phyloP scores from a whole-genome alignment of 1,284 basidiomycete species.

The Microbotryomycetes sp. region DNA sequence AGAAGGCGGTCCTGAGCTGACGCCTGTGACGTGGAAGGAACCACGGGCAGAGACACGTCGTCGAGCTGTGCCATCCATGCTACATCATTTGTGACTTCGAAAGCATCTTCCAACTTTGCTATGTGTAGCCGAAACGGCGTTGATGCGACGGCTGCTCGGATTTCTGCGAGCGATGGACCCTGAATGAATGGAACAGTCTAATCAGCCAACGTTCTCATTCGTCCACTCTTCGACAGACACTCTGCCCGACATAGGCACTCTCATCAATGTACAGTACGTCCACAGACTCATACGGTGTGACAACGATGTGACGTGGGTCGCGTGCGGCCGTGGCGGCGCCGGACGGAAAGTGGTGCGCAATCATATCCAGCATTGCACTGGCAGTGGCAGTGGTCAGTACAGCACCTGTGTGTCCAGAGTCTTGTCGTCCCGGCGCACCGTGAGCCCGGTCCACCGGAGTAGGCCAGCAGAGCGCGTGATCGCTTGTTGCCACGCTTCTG shows the following conservation, averaged over 20 bases:
- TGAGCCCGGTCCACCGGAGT: conserved; percentile 3
- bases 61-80: background rate
- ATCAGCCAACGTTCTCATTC: conserved; percentile 1
- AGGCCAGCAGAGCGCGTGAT: background rate
- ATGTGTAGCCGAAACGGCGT: background rate
- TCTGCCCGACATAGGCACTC: conserved; percentile 5
- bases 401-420: background rate
- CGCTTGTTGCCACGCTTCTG: conserved; percentile 1
- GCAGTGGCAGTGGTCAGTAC: background rate
- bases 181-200: conserved; percentile 2
- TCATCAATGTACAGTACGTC: conserved; percentile 22
- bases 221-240: conserved; percentile 4
- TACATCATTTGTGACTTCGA: background rate
- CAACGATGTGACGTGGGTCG: background rate
- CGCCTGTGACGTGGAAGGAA: background rate
- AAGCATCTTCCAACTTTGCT: background rate
- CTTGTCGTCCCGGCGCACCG: background rate
- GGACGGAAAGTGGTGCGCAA: background rate
- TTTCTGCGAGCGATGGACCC: conserved; percentile 7
- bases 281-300: background rate
- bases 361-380: conserved; percentile 2
- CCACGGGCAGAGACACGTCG: background rate
- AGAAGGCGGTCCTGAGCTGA: background rate
- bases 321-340: background rate
- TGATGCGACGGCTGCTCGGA: background rate